These are phyloP conservation scores for Omphalotus guepiniiformis DNA, from an alignment of 768 basidiomycete species.

Conservation along the genomic window DNA sequence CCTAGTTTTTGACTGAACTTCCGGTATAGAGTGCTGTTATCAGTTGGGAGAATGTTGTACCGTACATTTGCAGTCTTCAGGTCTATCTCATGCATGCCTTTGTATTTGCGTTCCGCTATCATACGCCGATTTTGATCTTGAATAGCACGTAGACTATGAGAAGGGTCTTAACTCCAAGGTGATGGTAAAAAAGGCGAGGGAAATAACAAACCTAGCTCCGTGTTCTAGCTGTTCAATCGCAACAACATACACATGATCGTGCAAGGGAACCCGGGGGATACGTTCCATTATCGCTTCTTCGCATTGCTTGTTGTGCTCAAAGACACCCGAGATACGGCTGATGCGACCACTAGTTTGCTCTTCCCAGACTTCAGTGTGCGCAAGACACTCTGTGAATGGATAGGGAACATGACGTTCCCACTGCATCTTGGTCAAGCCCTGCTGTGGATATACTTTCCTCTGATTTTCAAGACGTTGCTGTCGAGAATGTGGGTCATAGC, in stretches of 20 bases:
- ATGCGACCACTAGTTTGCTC: slow-evolving; percentile 9
- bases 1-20: background rate
- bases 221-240: slow-evolving; percentile 14
- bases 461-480: too few species aligned
- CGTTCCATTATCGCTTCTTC: slow-evolving; percentile 12
- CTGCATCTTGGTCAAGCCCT: too few species aligned
- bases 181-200: too few species aligned
- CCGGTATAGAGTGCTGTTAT: slow-evolving; percentile 19
- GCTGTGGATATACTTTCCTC: too few species aligned
- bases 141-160: slow-evolving; percentile 12
- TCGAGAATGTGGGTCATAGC: too few species aligned
- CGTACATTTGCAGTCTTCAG: slow-evolving; percentile 12
- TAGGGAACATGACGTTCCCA: too few species aligned
- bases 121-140: slow-evolving; percentile 12
- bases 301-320: slow-evolving; percentile 26
- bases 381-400: slow-evolving; percentile 29
- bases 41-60: slow-evolving; percentile 14
- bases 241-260: slow-evolving; percentile 24
- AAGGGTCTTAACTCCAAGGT: background rate
- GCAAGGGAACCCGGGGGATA: slow-evolving; percentile 26
- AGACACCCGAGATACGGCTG: slow-evolving; percentile 19
- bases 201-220: slow-evolving; percentile 14
- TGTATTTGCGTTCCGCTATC: slow-evolving; percentile 2
- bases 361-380: slow-evolving; percentile 28
- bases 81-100: background rate